phyloP scores from a whole-genome alignment of 1,139 yeast species.

The Candida dubliniensis region DNA sequence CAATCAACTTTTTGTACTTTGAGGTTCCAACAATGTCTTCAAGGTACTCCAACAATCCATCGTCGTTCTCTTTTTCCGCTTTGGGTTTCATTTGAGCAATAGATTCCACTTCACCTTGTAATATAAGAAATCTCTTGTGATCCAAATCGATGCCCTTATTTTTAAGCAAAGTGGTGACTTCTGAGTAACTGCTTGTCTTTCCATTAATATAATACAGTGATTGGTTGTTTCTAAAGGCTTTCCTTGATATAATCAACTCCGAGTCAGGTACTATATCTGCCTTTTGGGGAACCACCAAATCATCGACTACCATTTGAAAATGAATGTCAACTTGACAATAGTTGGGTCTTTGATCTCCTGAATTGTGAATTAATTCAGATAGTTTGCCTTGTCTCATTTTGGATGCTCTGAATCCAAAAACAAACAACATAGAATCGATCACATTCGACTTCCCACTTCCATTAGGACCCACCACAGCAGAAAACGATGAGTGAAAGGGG shows the following conservation, averaged over 20 bases:
- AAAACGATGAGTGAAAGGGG: conserved; percentile 89
- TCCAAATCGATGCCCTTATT: conserved; percentile 92
- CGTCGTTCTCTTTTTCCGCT: conserved; percentile 90
- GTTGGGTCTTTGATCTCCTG: conserved; percentile 57
- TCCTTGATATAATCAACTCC: conserved; percentile 71
- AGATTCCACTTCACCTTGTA: conserved; percentile 98
- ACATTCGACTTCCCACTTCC: conserved; percentile 98
- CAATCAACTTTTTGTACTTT: conserved; percentile 74
- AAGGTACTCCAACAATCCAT: conserved; percentile 87
- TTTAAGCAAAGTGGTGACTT: conserved; percentile 72
- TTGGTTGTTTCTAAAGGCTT: conserved; percentile 72
- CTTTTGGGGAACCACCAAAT: conserved; percentile 39
- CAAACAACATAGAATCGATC: conserved; percentile 92
- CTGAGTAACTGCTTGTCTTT: conserved; percentile 68
- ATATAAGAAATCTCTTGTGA: conserved; percentile 88
- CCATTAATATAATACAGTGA: conserved; percentile 80
- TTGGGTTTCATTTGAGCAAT: conserved; percentile 99
- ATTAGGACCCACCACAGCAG: conserved; percentile 99
- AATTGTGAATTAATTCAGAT: conserved; percentile 87
- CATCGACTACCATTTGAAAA: conserved; percentile 76
- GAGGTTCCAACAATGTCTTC: conserved; percentile 98
- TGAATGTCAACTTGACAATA: conserved; percentile 93
- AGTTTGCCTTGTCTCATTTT: conserved; percentile 96
- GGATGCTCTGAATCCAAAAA: conserved; percentile 93
- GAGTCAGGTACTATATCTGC: conserved; percentile 51